phyloP scores from a whole-genome alignment of 1,284 basidiomycete genomes.

The Bjerkandera adusta region DNA sequence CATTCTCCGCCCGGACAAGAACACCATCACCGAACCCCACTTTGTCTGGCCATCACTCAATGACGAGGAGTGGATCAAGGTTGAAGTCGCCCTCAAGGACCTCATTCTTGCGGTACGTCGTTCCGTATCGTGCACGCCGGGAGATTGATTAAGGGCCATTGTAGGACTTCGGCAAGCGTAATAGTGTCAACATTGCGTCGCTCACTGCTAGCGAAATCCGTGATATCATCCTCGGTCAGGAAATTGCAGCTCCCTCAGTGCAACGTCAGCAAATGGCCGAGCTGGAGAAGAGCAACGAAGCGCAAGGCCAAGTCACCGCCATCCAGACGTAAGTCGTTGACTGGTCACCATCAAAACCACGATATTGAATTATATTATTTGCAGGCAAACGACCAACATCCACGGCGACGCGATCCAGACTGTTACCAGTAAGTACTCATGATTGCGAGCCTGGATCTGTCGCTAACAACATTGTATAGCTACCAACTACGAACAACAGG shows the following conservation, averaged over 20 bases:
- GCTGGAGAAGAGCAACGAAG: slow-evolving; percentile 94
- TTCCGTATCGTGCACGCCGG: not conserved
- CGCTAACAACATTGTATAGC: slow-evolving; percentile 39
- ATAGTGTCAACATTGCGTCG: slow-evolving; percentile 98
- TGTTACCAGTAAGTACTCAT: slow-evolving; percentile 72
- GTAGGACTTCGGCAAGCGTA: slow-evolving; percentile 97
- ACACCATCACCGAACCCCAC: slow-evolving; percentile 95
- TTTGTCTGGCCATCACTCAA: slow-evolving; percentile 96
- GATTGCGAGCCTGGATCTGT: slow-evolving; percentile 3
- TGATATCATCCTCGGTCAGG: slow-evolving; percentile 96
- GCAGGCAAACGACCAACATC: slow-evolving; percentile 92
- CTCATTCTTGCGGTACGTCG: slow-evolving; percentile 77
- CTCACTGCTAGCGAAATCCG: slow-evolving; percentile 95
- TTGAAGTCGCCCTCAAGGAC: slow-evolving; percentile 96
- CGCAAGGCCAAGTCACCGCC: slow-evolving; percentile 94
- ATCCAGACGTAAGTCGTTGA: slow-evolving; percentile 72
- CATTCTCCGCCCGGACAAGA: slow-evolving; percentile 89
- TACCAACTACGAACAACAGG: slow-evolving; percentile 96
- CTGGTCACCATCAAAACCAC: not conserved
- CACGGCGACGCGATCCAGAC: slow-evolving; percentile 97
- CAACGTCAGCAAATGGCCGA: slow-evolving; percentile 99
- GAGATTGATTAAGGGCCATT: slow-evolving; percentile 14
- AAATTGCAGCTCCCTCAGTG: slow-evolving; percentile 88
- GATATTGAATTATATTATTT: slow-evolving; percentile 18
- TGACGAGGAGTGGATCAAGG: slow-evolving; percentile 99